Percentiles rank a stretch among this genome's conserved stretches.
These are phyloP conservation scores for Ilex asprella DNA, from an alignment of 257 asterid genomes.

Conservation along the genomic window DNA sequence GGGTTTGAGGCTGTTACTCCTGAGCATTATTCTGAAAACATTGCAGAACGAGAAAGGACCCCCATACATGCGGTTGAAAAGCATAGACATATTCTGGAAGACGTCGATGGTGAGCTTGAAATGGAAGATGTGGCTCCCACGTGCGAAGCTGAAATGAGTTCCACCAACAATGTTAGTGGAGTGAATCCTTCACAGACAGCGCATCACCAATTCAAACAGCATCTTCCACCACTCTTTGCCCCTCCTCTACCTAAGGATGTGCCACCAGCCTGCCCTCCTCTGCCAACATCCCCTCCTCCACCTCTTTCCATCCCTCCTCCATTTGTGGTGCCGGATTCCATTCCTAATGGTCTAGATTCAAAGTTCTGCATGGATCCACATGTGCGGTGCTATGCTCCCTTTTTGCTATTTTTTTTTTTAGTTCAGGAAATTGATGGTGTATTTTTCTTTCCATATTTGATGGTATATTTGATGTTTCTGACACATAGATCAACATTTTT, in stretches of 20 bases:
- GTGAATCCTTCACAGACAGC: conserved; percentile 19
- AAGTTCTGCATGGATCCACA: conserved; percentile 38
- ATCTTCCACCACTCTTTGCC: conserved; percentile 14
- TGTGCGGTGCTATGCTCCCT: conserved; percentile 26
- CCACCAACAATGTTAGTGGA: conserved; percentile 28
- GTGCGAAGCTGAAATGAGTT: conserved; percentile 39
- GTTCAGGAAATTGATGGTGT: background rate
- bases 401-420: background rate
- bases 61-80: conserved; percentile 38
- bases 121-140: conserved; percentile 91
- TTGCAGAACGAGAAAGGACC: conserved; percentile 27
- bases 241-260: conserved; percentile 38
- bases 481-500: background rate
- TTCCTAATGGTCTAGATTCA: conserved; percentile 27
- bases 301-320: conserved; percentile 25
- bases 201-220: conserved; percentile 30
- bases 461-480: background rate
- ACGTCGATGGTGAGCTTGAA: conserved; percentile 96
- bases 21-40: conserved; percentile 50
- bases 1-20: conserved; percentile 91
- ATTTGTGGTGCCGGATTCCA: conserved; percentile 28
- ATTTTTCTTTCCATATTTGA: background rate
- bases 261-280: conserved; percentile 42
- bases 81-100: conserved; percentile 77
- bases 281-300: conserved; percentile 37